Percentiles rank a stretch among this genome's conserved stretches.
phyloP scores from a whole-genome alignment of 441 rosid species.

The Populus hybrid region DNA sequence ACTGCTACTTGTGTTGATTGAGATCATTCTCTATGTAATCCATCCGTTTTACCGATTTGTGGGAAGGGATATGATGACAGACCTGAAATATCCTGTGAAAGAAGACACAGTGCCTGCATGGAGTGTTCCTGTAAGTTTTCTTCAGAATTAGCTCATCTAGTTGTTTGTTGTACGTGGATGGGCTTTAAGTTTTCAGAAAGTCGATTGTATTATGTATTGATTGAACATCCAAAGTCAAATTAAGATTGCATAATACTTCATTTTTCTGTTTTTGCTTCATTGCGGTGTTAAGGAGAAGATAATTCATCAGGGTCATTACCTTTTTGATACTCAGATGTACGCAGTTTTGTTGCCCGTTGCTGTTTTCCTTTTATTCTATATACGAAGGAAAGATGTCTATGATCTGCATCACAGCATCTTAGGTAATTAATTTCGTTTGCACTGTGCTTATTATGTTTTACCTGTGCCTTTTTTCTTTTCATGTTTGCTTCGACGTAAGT shows the following conservation, averaged over 20 bases:
- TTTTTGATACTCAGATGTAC: conserved; percentile 37
- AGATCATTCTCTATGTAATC: conserved; percentile 39
- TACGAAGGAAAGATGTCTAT: conserved; percentile 59
- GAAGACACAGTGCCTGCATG: conserved; percentile 6
- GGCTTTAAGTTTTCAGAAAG: neutral
- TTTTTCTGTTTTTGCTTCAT: too few species aligned
- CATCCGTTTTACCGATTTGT: conserved; percentile 20
- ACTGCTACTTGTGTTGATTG: conserved; percentile 61
- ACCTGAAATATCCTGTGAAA: too few species aligned
- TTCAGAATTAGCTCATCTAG: neutral
- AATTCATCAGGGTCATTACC: neutral
- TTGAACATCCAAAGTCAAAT: neutral
- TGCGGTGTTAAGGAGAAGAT: too few species aligned
- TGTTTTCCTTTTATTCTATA: conserved; percentile 51
- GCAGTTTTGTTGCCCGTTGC: conserved; percentile 62
- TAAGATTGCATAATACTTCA: neutral
- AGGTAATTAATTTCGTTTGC: conserved; percentile 41
- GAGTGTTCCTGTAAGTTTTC: conserved; percentile 68
- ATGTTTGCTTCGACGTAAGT: neutral
- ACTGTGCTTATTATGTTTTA: neutral
- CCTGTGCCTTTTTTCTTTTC: too few species aligned
- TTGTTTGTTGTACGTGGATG: neutral
- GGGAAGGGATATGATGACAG: too few species aligned
- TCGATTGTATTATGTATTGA: neutral
- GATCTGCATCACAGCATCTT: conserved; percentile 78